Evolutionary conservation across 2,329 filamentous ascomycete species (phyloP).

Genomic region (Penicillium sp.): DNA sequence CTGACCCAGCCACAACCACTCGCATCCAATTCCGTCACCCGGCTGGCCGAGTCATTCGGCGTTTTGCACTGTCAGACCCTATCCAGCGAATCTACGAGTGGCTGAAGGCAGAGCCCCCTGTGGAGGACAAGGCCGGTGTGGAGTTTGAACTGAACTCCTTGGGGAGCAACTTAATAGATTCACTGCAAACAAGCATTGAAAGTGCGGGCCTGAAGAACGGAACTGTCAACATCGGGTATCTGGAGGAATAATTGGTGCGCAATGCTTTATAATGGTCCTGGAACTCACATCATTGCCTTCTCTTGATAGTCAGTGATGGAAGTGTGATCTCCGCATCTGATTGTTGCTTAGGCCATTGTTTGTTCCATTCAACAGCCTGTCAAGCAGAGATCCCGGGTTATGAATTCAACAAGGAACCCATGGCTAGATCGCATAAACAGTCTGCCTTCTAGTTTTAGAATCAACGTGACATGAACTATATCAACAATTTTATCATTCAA

Average conservation of each 20-base stretch:
- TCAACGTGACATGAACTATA: not conserved
- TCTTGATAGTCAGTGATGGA: not conserved
- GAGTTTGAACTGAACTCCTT: constrained; percentile 87
- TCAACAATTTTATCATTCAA: not conserved
- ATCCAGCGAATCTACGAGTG: constrained; percentile 91
- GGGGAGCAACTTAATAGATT: constrained; percentile 80
- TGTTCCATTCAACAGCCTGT: not conserved
- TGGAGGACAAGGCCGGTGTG: constrained; percentile 74
- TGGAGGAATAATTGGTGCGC: constrained; percentile 53
- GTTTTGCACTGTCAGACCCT: constrained; percentile 74
- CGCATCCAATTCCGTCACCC: constrained; percentile 91
- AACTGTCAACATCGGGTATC: constrained; percentile 92
- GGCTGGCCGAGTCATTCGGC: constrained; percentile 77
- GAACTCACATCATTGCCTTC: not conserved
- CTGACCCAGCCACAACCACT: constrained; percentile 70
- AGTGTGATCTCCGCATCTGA: not conserved
- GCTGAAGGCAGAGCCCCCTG: constrained; percentile 78
- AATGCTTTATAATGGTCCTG: not conserved
- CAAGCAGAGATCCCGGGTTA: not conserved
- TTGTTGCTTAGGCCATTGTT: not conserved
- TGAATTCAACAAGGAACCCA: not conserved
- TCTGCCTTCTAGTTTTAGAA: not conserved
- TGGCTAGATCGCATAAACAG: not conserved
- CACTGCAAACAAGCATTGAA: constrained; percentile 70
- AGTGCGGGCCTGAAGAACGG: constrained; percentile 86